Evolutionary conservation across 768 basidiomycete genomes (phyloP).

Genomic region (Multifurca ochricompacta): DNA sequence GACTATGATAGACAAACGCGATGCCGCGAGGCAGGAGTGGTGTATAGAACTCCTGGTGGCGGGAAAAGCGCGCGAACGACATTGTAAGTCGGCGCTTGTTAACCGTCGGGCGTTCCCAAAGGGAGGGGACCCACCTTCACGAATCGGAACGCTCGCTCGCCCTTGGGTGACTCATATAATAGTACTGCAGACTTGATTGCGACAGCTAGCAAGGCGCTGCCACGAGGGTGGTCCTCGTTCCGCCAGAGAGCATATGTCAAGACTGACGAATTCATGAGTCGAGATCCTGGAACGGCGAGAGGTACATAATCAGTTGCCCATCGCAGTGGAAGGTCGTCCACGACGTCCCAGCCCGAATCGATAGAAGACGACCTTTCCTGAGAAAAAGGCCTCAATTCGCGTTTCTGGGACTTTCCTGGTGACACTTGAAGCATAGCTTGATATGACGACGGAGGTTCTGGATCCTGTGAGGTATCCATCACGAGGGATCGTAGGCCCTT

Average conservation of each 20-base stretch:
- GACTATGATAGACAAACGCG: constrained; percentile 62
- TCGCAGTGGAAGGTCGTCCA: constrained; percentile 64
- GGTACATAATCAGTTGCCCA: constrained; percentile 88
- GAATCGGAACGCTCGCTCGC: constrained; percentile 76
- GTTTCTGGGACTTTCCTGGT: background rate
- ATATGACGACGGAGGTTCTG: constrained; percentile 22
- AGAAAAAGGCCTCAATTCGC: background rate
- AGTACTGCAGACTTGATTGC: constrained; percentile 67
- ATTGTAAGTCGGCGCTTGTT: background rate
- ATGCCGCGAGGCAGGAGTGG: constrained; percentile 61
- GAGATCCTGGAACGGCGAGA: constrained; percentile 59
- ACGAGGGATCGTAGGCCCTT: constrained; percentile 57
- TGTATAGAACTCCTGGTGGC: constrained; percentile 70
- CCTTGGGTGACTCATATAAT: constrained; percentile 74
- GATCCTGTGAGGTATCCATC: constrained; percentile 31
- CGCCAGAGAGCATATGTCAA: constrained; percentile 63
- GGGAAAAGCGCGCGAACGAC: no score
- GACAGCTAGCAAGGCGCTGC: constrained; percentile 54
- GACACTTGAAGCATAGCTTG: background rate
- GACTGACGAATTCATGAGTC: constrained; percentile 50
- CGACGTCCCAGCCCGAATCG: constrained; percentile 47
- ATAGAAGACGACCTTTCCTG: background rate
- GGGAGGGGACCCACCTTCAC: constrained; percentile 48
- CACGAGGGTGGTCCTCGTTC: constrained; percentile 45
- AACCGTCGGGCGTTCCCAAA: background rate